Evolutionary conservation across 306 rosid species (phyloP), one percentile per base, ranked within the genome.

Genomic region (Gillenia trifoliata): DNA sequence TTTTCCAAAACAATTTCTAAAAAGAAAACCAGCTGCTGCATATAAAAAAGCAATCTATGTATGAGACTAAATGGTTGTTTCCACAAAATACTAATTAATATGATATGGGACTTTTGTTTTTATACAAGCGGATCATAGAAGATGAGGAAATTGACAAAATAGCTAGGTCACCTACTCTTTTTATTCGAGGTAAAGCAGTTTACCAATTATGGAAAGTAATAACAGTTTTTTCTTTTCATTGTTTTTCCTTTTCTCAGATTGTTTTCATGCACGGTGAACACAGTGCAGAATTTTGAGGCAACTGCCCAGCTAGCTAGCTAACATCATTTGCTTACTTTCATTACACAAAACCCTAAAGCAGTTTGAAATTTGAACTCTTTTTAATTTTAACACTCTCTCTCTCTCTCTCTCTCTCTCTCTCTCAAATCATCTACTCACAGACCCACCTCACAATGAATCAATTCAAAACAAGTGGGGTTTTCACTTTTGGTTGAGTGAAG

Each of bases 121-220:
- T 38, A 38, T 8, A 38, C 11, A 38, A 38, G 41, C 8, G 41
- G 41, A 38, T 8, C 41, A 38, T 38, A 8, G 41, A 38, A 38
- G 41, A 38, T 10, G 41, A 9, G 41, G 11, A 8, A 38, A 38
- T 76, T 82, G 78, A 80, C 79, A 86, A 83, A 88, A 78, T 78
- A 81, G 82, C 79, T 38, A 38, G 82, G 79, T 82, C 80, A 76
- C 84, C 76, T 59, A 79, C 81, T 82, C 76, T 73, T 85, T 67
- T 73, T 73, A 69, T 79, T 82, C 84, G 66, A 79, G 60, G 69
- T 64, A 86, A 80, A 80, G 83, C 75, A 79, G 74, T 68, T 85
- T 79, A 65, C 85, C 83, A 82, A 82, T 73, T 82, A 83, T 78
- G 79, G 90, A 89, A 85, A 81, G 85, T 88, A 75, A 73, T 70